Base-by-base conservation (phyloP, 2,329 filamentous ascomycete genomes). In the Macroventuria anomochaeta region DNA sequence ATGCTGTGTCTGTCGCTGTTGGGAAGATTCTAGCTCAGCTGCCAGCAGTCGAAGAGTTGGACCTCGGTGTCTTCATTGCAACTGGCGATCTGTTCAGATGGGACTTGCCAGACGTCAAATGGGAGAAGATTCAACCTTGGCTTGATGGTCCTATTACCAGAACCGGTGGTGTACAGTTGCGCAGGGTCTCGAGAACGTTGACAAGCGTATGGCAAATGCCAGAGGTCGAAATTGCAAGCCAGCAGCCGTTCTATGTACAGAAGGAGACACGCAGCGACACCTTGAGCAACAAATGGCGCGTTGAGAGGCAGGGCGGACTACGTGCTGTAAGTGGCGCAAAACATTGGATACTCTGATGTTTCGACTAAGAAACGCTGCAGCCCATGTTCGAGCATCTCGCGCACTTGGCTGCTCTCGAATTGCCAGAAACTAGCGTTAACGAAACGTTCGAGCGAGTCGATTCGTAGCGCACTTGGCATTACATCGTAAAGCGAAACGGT, bases 21-120 rank as follows among this genome's bases (percentile, higher is more conserved):
- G 49, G 50, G 7, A 57, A 57, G n/a, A 23, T 73, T 1, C 36
- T 72, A 1, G 46, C 62, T 13, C 53, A 64, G 15, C 49, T 72
- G 7, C 67, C 67, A 17, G 26, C 57, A 3, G 50, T 72, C 18
- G 62, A 70, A 41, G 64, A 73, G 26, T 51, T 72, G 1, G 32
- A 46, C 1, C 44, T 72, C 23, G 55, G 63, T 26, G 39, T 71
- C 2, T 46, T 72, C 6, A 60, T 69, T 21, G 54, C 63, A 29
- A 61, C 54, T 12, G 38, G 53, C 8, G 63, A 67, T 1, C 58
- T 60, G 3, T 61, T 44, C 20, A 59, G 61, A 23, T 71, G 67
- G 68, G 63, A 70, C 44, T 28, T 71, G n/a, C 67, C 67, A 1
- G 63, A 69, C 21, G 42, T 57, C 1, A 64, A 57, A 36, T 66